Base-by-base conservation (phyloP, 768 basidiomycete species). In the Strobilomyces echinocephalus region DNA sequence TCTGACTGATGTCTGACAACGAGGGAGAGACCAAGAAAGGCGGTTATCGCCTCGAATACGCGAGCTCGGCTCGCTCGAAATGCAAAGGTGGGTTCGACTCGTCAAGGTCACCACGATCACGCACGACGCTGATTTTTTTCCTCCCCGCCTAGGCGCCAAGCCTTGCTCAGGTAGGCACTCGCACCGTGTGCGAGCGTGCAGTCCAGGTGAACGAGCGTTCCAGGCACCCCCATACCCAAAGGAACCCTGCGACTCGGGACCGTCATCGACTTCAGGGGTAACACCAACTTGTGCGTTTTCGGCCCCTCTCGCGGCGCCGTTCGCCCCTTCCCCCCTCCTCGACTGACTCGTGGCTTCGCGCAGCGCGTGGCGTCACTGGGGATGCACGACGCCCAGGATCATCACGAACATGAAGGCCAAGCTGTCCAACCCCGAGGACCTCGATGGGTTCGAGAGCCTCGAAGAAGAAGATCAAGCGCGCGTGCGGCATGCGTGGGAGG, bases 291-390 rank as follows among this genome's bases (percentile, higher is more conserved):
- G 89, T 89, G 67, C 60, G 75, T 72, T 30, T 6, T 10, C 2
- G 35, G 24, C 70, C 26, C 43, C 4, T 14, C 33, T 18, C 33
- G 20, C 1, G 20, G 20, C 1, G 20, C 39, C 36, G 28, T 45
- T 12, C 41, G 51, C 2, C 24, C 24, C 24, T 4, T 24, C 53
- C n/a, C n/a, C n/a, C n/a, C n/a, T n/a, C n/a, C n/a, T n/a, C n/a
- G n/a, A n/a, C n/a, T n/a, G 8, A 54, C 30, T 21, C 30, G 31
- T 5, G 24, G 1, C 21, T 8, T 38, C 33, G n/a, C 47, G 16
- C 12, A 91, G 88, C 64, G 68, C 76, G 33, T 95, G 90, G 90
- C 83, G 91, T 57, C 93, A 95, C 64, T 95, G 91, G 91, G 92
- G 92, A 18, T 95, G 93, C 65, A 77, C 80, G 8, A 92, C 91